These are phyloP conservation scores for Globisporangium abappressorium DNA, from an alignment of 352 stramenopile species.

Conservation along the genomic window DNA sequence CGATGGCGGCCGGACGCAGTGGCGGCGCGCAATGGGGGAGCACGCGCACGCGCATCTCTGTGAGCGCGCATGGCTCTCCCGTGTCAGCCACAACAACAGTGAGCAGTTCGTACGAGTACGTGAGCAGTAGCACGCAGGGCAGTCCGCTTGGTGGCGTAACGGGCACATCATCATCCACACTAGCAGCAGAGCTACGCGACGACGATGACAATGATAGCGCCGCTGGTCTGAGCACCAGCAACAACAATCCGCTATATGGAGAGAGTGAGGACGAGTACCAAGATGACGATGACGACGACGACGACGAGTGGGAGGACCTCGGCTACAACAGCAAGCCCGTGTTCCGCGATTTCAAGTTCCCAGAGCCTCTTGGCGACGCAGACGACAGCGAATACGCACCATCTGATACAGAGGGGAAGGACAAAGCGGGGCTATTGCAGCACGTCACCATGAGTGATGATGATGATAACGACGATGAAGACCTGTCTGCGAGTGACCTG, in stretches of 20 bases:
- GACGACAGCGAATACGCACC: constrained; percentile 21
- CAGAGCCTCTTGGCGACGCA: not conserved
- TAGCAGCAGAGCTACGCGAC: not conserved
- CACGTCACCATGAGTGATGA: not conserved
- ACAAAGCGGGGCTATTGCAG: not conserved
- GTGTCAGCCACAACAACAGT: not conserved
- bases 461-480: not conserved
- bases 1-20: constrained; percentile 8
- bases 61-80: not conserved
- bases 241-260: not conserved
- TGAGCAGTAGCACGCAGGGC: not conserved
- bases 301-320: constrained; percentile 16
- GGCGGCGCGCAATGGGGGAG: not conserved
- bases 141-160: not conserved
- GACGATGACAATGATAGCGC: not conserved
- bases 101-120: not conserved
- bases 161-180: not conserved
- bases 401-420: not conserved
- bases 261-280: constrained; percentile 5
- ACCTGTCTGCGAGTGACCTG: constrained; percentile 8
- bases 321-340: constrained; percentile 3
- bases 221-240: not conserved
- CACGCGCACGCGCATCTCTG: constrained; percentile 1
- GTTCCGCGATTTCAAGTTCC: constrained; percentile 16
- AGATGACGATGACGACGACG: constrained; percentile 6